Percentiles rank a stretch among this genome's conserved stretches.
phyloP scores from a whole-genome alignment of 805 yeast genomes.

The Nakazawaea anatomiae region DNA sequence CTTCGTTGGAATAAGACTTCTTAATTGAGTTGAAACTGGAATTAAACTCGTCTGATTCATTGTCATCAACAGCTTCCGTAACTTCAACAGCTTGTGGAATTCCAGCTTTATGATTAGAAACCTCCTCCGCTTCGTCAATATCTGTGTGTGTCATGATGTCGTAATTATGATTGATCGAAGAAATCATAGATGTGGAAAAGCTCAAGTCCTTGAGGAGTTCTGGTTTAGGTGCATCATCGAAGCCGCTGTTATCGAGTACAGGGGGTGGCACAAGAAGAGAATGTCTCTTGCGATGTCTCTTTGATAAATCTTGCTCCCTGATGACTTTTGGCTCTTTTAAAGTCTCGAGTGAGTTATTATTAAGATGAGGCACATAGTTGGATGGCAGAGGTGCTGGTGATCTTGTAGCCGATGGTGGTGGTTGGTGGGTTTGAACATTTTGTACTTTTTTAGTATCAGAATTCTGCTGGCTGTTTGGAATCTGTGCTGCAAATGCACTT shows the following conservation, averaged over 20 bases:
- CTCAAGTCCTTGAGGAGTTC: slow-evolving; percentile 6
- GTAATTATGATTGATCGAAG: slow-evolving; percentile 10
- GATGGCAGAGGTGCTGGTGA: too few relatives aligned
- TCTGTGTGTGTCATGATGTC: slow-evolving; percentile 1
- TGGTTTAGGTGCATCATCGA: neutral
- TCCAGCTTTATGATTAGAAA: neutral
- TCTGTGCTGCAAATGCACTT: slow-evolving; percentile 1
- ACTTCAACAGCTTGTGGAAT: neutral
- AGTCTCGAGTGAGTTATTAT: neutral
- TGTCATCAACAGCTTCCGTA: neutral
- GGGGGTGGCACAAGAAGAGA: slow-evolving; percentile 9
- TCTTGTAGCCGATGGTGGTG: too few relatives aligned
- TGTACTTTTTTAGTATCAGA: neutral
- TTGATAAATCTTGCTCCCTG: neutral
- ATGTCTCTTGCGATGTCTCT: slow-evolving; percentile 3
- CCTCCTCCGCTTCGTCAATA: neutral
- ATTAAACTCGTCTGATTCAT: slow-evolving; percentile 6
- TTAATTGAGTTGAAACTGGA: slow-evolving; percentile 8
- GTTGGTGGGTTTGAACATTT: neutral
- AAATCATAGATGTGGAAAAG: slow-evolving; percentile 9
- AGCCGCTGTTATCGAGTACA: neutral
- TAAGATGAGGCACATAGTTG: too few relatives aligned
- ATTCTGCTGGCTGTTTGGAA: neutral
- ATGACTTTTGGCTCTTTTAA: neutral
- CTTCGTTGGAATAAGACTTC: neutral